phyloP scores from a whole-genome alignment of 768 basidiomycete genomes.

The Cyclocybe aegerita region DNA sequence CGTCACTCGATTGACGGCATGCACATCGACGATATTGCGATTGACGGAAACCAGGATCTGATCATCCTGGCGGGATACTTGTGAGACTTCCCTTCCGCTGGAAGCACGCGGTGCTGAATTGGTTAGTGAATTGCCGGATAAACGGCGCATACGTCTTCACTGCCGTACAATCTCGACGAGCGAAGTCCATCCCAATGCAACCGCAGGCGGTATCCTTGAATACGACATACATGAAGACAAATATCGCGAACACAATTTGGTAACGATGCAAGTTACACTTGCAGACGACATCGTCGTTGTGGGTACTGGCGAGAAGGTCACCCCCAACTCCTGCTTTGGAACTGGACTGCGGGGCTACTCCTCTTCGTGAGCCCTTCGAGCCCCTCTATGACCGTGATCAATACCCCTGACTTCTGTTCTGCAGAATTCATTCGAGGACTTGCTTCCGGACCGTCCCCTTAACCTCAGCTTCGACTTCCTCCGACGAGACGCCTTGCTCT shows the following conservation, averaged over 20 bases:
- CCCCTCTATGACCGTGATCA: neutral
- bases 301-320: neutral
- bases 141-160: no score
- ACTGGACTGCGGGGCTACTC: slow-evolving; percentile 5
- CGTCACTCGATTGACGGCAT: no score
- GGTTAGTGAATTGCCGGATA: no score
- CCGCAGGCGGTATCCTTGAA: neutral
- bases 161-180: slow-evolving; percentile 5
- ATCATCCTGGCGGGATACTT: no score
- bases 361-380: slow-evolving; percentile 3
- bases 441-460: neutral
- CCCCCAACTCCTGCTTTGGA: slow-evolving; percentile 5
- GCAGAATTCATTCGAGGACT: neutral
- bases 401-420: neutral
- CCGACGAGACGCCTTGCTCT: neutral
- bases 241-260: neutral
- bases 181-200: neutral
- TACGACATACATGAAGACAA: neutral
- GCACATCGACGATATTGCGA: no score
- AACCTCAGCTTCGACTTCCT: neutral
- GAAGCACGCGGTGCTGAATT: no score
- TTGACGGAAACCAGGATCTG: no score
- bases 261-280: neutral
- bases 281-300: slow-evolving; percentile 3
- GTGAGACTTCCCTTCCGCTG: no score